Evolutionary conservation across 345 rosid genomes (phyloP).

Genomic region (Gossypioides kirkii): DNA sequence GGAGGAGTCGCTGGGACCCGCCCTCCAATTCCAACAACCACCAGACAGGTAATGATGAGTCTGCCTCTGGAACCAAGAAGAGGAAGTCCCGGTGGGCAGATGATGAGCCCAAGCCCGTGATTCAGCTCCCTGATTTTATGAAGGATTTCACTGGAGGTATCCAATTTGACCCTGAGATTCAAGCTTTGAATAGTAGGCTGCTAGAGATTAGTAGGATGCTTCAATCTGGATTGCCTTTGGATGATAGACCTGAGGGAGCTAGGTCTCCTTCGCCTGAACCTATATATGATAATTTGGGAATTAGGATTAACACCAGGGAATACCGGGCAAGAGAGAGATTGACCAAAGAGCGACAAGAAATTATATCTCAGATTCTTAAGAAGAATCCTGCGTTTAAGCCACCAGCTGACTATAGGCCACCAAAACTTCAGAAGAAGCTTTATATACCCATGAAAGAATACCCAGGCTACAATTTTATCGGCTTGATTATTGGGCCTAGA

Average conservation of each 20-base stretch:
- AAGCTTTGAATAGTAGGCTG: slow-evolving; percentile 75
- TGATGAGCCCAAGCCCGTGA: slow-evolving; percentile 76
- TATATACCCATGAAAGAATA: slow-evolving; percentile 91
- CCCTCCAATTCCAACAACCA: slow-evolving; percentile 39
- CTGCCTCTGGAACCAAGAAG: slow-evolving; percentile 56
- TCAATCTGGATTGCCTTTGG: slow-evolving; percentile 76
- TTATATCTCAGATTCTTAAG: slow-evolving; percentile 83
- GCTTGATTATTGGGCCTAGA: slow-evolving; percentile 91
- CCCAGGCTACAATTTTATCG: slow-evolving; percentile 89
- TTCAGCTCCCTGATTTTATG: slow-evolving; percentile 91
- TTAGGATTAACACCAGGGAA: slow-evolving; percentile 84
- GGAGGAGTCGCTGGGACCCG: slow-evolving; percentile 92
- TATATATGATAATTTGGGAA: slow-evolving; percentile 86
- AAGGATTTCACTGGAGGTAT: slow-evolving; percentile 88
- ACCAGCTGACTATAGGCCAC: slow-evolving; percentile 93
- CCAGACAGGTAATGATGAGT: slow-evolving; percentile 30
- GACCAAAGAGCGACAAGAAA: slow-evolving; percentile 89
- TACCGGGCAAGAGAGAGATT: slow-evolving; percentile 81
- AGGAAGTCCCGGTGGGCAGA: slow-evolving; percentile 92
- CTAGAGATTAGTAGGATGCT: slow-evolving; percentile 77
- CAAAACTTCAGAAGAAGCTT: slow-evolving; percentile 95
- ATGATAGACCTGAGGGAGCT: slow-evolving; percentile 84
- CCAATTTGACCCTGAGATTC: slow-evolving; percentile 91
- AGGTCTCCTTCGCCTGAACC: slow-evolving; percentile 98
- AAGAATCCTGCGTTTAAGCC: slow-evolving; percentile 93